phyloP scores from a whole-genome alignment of 306 rosid species.

The Chamaecrista fasciculata region DNA sequence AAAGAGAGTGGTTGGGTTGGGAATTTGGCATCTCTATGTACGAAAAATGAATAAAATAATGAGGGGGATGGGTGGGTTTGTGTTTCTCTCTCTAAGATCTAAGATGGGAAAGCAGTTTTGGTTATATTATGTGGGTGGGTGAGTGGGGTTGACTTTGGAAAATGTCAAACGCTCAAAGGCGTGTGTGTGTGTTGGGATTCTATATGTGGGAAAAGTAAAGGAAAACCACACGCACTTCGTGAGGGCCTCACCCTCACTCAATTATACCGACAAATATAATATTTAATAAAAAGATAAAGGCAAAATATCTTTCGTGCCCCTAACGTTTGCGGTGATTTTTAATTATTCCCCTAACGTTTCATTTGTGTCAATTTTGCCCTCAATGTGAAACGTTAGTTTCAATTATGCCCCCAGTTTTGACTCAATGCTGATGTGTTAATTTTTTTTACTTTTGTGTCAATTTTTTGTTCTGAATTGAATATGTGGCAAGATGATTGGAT shows the following conservation, averaged over 20 bases:
- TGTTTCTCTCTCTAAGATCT: background rate
- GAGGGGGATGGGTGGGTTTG: background rate
- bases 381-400: no score
- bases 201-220: conserved; percentile 12
- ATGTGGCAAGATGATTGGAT: no score
- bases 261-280: conserved; percentile 36
- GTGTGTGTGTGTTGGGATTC: conserved; percentile 21
- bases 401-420: no score
- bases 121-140: background rate
- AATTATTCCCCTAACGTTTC: no score
- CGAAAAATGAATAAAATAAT: no score
- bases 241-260: conserved; percentile 7
- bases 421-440: no score
- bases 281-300: conserved; percentile 25
- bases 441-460: no score
- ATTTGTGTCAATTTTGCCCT: no score
- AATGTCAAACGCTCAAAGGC: conserved; percentile 55
- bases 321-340: no score
- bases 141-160: conserved; percentile 33
- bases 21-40: conserved; percentile 49
- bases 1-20: conserved; percentile 19
- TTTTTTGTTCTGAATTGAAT: no score
- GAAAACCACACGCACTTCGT: conserved; percentile 37
- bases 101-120: background rate
- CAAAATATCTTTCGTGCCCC: no score